phyloP scores from a whole-genome alignment of 2,329 filamentous ascomycete species.

The Colletotrichum horii region DNA sequence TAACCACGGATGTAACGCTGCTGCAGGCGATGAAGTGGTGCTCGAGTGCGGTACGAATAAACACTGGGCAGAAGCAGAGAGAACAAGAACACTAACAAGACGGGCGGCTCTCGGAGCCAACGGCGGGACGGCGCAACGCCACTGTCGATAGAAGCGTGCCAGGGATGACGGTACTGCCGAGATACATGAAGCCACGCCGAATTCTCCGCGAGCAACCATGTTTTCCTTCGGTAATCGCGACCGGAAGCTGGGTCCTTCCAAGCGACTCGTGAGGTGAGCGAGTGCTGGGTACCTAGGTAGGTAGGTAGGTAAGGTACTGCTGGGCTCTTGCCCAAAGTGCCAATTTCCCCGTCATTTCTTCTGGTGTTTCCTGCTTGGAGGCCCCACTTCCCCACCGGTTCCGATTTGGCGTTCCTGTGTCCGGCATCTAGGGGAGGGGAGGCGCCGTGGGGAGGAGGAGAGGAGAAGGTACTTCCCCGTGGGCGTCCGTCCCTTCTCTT shows the following conservation, averaged over 20 bases:
- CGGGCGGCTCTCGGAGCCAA: background rate
- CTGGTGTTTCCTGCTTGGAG: background rate
- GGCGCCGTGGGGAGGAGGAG: background rate
- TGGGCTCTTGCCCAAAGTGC: background rate
- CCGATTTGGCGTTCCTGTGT: background rate
- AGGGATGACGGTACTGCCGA: background rate
- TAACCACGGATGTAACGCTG: constrained; percentile 1
- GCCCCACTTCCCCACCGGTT: constrained; percentile 17
- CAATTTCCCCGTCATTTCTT: background rate
- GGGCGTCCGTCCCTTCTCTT: background rate
- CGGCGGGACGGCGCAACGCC: constrained; percentile 9
- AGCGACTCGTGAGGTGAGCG: background rate
- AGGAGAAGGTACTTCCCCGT: background rate
- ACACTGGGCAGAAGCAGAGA: background rate
- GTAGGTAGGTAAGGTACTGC: too few species aligned
- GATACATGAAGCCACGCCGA: constrained; percentile 11
- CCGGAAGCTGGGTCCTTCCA: background rate
- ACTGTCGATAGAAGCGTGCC: background rate
- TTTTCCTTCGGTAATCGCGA: background rate
- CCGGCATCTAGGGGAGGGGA: background rate
- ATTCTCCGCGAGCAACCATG: background rate
- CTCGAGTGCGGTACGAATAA: background rate
- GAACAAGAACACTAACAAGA: background rate
- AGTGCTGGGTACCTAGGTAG: too few species aligned
- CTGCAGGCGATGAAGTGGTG: background rate